Evolutionary conservation across 257 asterid species (phyloP).

Genomic region (Capsicum chinense): DNA sequence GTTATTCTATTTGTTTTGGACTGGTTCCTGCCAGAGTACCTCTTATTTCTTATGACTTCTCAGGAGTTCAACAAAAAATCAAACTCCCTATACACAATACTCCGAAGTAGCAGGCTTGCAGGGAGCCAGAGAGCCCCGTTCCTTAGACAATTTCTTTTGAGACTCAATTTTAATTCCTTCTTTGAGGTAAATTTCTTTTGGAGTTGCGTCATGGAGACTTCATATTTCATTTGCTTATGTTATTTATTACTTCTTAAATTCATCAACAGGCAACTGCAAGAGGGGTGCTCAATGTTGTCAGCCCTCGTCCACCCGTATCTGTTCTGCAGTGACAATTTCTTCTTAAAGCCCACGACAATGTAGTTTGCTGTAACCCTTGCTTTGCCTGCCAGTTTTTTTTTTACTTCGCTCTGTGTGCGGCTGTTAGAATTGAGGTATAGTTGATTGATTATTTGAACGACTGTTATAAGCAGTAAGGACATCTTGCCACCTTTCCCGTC

Average conservation of each 20-base stretch:
- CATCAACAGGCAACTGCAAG: constrained; percentile 82
- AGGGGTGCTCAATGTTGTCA: constrained; percentile 86
- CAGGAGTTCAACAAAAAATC: constrained; percentile 97
- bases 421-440: background rate
- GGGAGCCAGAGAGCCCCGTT: constrained; percentile 99
- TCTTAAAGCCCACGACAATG: constrained; percentile 5
- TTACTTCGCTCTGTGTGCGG: background rate
- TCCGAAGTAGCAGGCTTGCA: constrained; percentile 93
- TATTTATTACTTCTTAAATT: background rate
- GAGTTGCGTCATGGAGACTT: background rate
- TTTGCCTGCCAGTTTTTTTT: background rate
- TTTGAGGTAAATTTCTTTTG: constrained; percentile 65
- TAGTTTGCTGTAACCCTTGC: background rate
- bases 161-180: constrained; percentile 93
- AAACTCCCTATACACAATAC: constrained; percentile 91
- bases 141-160: constrained; percentile 92
- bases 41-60: constrained; percentile 25
- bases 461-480: background rate
- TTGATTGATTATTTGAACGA: constrained; percentile 22
- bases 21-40: background rate
- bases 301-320: constrained; percentile 70
- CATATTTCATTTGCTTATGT: background rate
- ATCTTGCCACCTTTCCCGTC: background rate
- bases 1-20: background rate
- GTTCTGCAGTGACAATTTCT: constrained; percentile 48